phyloP scores from a whole-genome alignment of 176 grass and related monocot species.

The Lolium perenne region DNA sequence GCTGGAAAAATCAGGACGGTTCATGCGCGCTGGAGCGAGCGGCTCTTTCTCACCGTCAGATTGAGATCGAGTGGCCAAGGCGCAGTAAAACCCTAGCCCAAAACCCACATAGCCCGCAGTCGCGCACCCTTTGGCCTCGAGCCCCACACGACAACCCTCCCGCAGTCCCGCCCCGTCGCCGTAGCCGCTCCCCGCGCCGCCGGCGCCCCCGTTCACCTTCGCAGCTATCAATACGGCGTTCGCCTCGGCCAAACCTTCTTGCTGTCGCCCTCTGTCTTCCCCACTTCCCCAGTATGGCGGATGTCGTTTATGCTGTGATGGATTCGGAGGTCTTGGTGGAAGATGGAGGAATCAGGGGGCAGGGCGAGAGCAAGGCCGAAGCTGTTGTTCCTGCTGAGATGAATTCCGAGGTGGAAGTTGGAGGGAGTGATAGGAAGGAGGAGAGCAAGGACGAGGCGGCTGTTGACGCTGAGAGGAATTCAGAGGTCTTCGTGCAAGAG shows the following conservation, averaged over 20 bases:
- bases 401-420: background rate
- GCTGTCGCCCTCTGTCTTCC: background rate
- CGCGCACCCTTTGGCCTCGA: background rate
- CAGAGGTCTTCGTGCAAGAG: background rate
- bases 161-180: background rate
- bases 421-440: background rate
- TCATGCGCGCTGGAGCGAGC: background rate
- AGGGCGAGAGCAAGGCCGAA: background rate
- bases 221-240: background rate
- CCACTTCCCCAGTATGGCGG: background rate
- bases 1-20: background rate
- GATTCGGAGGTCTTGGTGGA: background rate
- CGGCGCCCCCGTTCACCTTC: background rate
- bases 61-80: background rate
- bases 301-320: constrained; percentile 22
- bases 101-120: background rate
- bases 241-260: background rate
- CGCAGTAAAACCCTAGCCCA: constrained; percentile 14
- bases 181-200: background rate
- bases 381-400: constrained; percentile 15
- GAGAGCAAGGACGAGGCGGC: background rate
- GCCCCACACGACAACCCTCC: background rate
- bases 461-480: background rate
- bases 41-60: background rate
- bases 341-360: background rate